These are phyloP conservation scores for Aspergillus ochraceus DNA, from an alignment of 2,329 filamentous ascomycete genomes.

Conservation along the genomic window DNA sequence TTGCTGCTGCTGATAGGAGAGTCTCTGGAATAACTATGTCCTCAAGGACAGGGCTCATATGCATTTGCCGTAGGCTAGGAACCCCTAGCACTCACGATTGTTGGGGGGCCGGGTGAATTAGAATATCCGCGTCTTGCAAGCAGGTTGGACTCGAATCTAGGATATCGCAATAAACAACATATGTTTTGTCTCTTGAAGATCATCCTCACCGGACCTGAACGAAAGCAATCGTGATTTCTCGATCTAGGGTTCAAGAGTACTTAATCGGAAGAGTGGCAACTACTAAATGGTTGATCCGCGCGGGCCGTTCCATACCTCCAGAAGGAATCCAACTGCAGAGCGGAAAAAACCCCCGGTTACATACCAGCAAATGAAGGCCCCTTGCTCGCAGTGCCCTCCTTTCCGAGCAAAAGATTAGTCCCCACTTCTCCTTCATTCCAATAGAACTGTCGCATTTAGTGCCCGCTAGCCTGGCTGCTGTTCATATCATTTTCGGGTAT, in stretches of 20 bases:
- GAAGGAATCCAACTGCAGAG: neutral
- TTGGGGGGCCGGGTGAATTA: neutral
- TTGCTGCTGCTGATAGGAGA: constrained; percentile 1
- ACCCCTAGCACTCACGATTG: neutral
- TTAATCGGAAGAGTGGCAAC: neutral
- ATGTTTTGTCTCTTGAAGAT: neutral
- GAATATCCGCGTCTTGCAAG: neutral
- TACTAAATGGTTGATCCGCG: too few relatives aligned
- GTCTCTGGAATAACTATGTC: constrained; percentile 11
- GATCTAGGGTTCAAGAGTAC: neutral
- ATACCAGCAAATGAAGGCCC: neutral
- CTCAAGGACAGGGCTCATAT: neutral
- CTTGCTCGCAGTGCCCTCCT: neutral
- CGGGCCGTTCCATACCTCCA: neutral
- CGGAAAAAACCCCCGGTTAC: neutral
- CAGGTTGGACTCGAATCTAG: neutral
- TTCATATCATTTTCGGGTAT: neutral
- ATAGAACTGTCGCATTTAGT: neutral
- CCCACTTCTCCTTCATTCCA: neutral
- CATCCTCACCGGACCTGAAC: neutral
- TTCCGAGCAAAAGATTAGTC: neutral
- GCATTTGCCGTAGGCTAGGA: neutral
- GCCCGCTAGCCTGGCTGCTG: neutral
- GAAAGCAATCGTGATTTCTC: neutral
- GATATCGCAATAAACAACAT: neutral